A percentile compares a stretch with the other conserved stretches of the same genome.
These are phyloP conservation scores for Euphorbia corollata DNA, from an alignment of 441 rosid species.

Conservation along the genomic window DNA sequence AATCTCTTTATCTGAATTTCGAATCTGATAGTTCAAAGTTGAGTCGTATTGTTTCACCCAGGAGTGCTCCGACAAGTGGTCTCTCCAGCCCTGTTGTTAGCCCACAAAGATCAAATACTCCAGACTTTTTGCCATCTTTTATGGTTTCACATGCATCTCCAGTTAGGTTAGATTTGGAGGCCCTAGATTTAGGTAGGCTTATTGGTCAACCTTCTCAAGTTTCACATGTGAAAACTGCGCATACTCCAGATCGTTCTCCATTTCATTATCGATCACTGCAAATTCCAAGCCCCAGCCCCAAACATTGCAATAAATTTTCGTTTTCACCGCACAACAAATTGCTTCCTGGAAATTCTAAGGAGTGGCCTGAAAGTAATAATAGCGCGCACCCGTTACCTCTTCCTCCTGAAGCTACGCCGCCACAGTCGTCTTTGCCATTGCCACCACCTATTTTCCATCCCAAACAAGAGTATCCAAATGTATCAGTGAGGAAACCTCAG, in stretches of 20 bases:
- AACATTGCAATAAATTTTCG: conserved; percentile 18
- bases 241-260: conserved; percentile 35
- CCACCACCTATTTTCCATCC: conserved; percentile 9
- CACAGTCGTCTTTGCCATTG: no score
- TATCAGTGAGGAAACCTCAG: conserved; percentile 27
- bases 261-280: conserved; percentile 28
- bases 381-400: conserved; percentile 67
- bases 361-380: conserved; percentile 13
- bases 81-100: conserved; percentile 43
- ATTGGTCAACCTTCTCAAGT: conserved; percentile 18
- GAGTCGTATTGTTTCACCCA: conserved; percentile 27
- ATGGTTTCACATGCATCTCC: conserved; percentile 18
- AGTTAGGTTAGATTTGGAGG: conserved; percentile 21
- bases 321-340: conserved; percentile 24
- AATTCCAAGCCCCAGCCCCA: conserved; percentile 20
- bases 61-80: conserved; percentile 50
- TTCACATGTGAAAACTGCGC: conserved; percentile 24
- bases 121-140: conserved; percentile 22
- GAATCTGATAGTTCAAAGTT: conserved; percentile 21
- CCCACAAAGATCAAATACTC: conserved; percentile 31
- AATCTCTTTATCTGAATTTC: conserved; percentile 21
- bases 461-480: no score
- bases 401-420: conserved; percentile 63
- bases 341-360: conserved; percentile 24
- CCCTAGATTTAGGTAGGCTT: conserved; percentile 22